These are phyloP conservation scores for Citrus sp. DNA, from an alignment of 345 rosid genomes.

Conservation along the genomic window DNA sequence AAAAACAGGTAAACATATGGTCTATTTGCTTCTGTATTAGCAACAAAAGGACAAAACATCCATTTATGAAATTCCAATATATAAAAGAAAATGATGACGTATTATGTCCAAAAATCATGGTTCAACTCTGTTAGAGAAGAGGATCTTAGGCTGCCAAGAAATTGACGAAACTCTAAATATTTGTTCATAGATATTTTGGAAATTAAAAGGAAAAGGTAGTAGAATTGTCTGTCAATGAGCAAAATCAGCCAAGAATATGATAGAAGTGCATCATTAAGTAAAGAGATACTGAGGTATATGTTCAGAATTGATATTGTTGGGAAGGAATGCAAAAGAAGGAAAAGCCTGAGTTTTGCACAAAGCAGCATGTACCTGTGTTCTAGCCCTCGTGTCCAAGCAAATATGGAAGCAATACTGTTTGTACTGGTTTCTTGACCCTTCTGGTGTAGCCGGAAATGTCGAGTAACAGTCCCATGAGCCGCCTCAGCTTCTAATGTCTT, in stretches of 20 bases:
- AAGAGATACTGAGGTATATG: neutral
- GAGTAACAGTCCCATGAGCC: constrained; percentile 97
- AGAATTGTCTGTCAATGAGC: neutral
- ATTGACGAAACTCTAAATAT: neutral
- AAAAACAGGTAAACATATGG: neutral
- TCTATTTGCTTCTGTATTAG: neutral
- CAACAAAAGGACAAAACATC: neutral
- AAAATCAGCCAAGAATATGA: neutral
- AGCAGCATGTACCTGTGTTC: constrained; percentile 70
- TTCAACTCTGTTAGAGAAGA: neutral
- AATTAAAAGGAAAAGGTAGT: neutral
- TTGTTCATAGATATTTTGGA: neutral
- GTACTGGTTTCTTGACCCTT: constrained; percentile 98
- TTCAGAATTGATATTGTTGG: neutral
- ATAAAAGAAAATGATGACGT: neutral
- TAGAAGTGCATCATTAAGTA: too few relatives aligned
- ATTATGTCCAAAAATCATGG: neutral
- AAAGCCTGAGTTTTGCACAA: neutral
- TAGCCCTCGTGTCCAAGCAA: constrained; percentile 94
- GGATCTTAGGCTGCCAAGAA: neutral
- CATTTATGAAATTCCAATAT: neutral
- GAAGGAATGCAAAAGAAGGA: neutral
- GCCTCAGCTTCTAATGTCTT: constrained; percentile 96
- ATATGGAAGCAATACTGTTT: constrained; percentile 93
- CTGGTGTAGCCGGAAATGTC: constrained; percentile 87